Evolutionary conservation across 495 filamentous ascomycete species (phyloP), one percentile per base, ranked within the genome.

Genomic region (Aspergillus cavernicola): DNA sequence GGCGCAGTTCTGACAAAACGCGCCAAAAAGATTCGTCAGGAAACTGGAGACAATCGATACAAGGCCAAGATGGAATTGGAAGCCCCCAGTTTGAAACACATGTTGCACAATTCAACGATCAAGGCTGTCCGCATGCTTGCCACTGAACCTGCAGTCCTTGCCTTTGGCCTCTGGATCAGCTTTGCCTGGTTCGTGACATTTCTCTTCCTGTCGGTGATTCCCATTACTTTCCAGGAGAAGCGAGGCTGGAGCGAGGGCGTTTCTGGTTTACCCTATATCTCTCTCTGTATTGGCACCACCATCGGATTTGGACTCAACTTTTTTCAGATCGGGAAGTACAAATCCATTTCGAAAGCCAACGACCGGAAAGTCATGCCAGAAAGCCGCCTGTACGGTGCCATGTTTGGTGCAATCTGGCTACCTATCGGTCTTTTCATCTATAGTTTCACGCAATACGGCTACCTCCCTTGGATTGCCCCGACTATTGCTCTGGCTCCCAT

Each of bases 391-490:
- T 66, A 78, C 74, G 50, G 86, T 78, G 39, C 86, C 76, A 11
- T 83, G 78, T 56, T 83, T 84, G 71, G 69, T 74, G 31, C 80
- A 24, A 85, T 87, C 75, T 90, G 85, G 84, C 80, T 80, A 55
- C 85, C 86, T 1, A 69, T 87, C 47, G 85, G 85, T 26, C 71
- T 89, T 2, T 90, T 90, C 72, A 86, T 90, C 64, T 91, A 90
- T 72, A 85, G 83, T 40, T 90, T 87, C 85, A 80, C 84, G 1
- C 86, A 84, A 6, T 90, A 85, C 66, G 68, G 74, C 11, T 57
- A 63, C 3, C 70, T 90, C 0, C 70, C 48, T 54, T 90, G 86
- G 86, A 77, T 81, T 40, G 87, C 83, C 0, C 85, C 86, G 4
- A 67, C 75, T 6, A 68, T 91, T 6, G 86, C 81, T 7, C 58